Evolutionary conservation across 129 eudicot genomes (phyloP).

Genomic region (Chrysanthemum seticuspe): DNA sequence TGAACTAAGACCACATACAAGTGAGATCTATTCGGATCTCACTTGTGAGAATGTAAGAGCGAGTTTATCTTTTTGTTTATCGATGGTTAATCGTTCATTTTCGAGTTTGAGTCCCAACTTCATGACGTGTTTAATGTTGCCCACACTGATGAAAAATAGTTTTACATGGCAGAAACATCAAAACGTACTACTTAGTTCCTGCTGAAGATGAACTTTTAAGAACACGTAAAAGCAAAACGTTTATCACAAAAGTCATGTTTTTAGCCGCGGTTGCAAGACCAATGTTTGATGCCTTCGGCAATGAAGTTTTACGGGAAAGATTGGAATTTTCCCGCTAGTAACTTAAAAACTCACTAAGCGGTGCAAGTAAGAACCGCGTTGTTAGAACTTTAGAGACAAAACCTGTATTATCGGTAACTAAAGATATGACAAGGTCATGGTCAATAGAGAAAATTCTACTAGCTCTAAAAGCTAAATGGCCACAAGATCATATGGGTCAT

Average conservation of each 20-base stretch:
- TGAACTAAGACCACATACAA: too few relatives aligned
- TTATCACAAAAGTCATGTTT: constrained; percentile 1
- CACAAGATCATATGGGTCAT: not conserved
- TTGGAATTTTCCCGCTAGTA: not conserved
- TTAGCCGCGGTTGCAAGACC: constrained; percentile 1
- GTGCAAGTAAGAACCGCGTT: constrained; percentile 9
- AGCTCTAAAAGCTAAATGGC: not conserved
- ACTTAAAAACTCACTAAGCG: not conserved
- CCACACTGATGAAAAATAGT: too few relatives aligned
- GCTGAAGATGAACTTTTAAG: not conserved
- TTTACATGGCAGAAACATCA: too few relatives aligned
- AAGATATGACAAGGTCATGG: not conserved
- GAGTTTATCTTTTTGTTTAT: too few relatives aligned
- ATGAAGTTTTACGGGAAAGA: not conserved
- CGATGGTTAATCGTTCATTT: too few relatives aligned
- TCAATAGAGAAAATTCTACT: not conserved
- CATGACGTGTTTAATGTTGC: too few relatives aligned
- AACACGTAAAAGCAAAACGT: not conserved
- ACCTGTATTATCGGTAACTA: not conserved
- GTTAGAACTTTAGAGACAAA: not conserved
- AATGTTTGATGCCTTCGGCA: not conserved
- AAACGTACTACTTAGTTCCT: not conserved
- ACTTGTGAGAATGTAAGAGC: too few relatives aligned
- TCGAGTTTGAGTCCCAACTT: too few relatives aligned
- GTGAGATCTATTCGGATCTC: too few relatives aligned